Percentiles rank a stretch among this genome's conserved stretches.
phyloP scores from a whole-genome alignment of 2,329 filamentous ascomycete species.

The Bipolaris victoriae region DNA sequence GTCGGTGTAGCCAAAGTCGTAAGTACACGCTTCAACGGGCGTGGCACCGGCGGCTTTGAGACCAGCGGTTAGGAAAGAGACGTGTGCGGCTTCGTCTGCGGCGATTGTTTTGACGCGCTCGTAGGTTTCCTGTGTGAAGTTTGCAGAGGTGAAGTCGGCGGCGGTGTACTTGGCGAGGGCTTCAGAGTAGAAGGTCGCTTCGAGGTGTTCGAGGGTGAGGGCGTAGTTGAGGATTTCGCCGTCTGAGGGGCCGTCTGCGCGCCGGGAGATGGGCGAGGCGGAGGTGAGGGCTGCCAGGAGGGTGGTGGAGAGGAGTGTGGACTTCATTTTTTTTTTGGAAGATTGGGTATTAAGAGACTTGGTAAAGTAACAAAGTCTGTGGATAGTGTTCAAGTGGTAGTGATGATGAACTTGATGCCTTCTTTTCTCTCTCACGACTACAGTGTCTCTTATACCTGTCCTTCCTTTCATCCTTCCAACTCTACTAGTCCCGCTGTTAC shows the following conservation, averaged over 20 bases:
- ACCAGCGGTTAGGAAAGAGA: constrained; percentile 59
- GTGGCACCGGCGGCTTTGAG: constrained; percentile 54
- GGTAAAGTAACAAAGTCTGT: background rate
- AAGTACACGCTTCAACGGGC: constrained; percentile 62
- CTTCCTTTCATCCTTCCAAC: too few species aligned
- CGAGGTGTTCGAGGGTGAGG: constrained; percentile 56
- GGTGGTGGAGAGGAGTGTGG: constrained; percentile 17
- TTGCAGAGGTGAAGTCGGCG: constrained; percentile 32
- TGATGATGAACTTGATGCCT: too few species aligned
- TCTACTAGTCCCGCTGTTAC: too few species aligned
- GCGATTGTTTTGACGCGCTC: constrained; percentile 63
- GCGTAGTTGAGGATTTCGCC: constrained; percentile 52
- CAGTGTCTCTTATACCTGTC: too few species aligned
- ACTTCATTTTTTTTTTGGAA: constrained; percentile 18
- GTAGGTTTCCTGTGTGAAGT: constrained; percentile 58
- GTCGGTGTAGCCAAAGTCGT: constrained; percentile 60
- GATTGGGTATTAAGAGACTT: background rate
- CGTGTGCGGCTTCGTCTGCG: constrained; percentile 64
- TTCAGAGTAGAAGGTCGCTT: constrained; percentile 67
- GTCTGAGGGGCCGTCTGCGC: constrained; percentile 28
- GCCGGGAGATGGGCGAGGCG: constrained; percentile 37
- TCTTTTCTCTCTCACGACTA: too few species aligned
- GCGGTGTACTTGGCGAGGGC: constrained; percentile 63
- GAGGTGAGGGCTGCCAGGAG: constrained; percentile 21
- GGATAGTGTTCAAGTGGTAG: background rate